A percentile compares a stretch with the other conserved stretches of the same genome.
phyloP scores from a whole-genome alignment of 2,329 filamentous ascomycete species.

The Trichothecium sympodiale region DNA sequence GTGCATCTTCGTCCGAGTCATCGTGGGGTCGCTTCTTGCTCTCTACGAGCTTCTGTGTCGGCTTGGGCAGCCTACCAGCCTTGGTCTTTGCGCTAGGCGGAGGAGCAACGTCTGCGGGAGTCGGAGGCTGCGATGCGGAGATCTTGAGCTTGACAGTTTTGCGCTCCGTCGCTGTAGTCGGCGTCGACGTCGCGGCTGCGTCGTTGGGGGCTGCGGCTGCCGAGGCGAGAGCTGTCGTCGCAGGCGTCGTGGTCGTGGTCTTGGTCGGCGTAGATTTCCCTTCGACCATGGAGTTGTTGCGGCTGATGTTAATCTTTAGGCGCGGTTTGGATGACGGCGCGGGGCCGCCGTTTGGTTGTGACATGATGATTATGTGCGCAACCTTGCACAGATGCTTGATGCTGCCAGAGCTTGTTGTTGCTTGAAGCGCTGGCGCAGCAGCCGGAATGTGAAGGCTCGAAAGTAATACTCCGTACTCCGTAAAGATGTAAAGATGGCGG shows the following conservation, averaged over 20 bases:
- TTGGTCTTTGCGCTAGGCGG: conserved; percentile 39
- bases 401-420: not conserved
- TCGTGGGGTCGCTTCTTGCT: conserved; percentile 52
- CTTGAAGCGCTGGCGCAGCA: not conserved
- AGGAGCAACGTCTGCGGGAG: conserved; percentile 16
- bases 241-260: conserved; percentile 2
- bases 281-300: conserved; percentile 21
- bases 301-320: conserved; percentile 27
- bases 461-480: too few relatives aligned
- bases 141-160: conserved; percentile 30
- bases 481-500: not conserved
- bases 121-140: conserved; percentile 25
- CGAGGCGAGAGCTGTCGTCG: conserved; percentile 5
- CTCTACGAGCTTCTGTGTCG: conserved; percentile 44
- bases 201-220: conserved; percentile 3
- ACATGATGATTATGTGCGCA: conserved; percentile 20
- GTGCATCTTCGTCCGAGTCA: conserved; percentile 37
- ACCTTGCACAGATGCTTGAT: too few relatives aligned
- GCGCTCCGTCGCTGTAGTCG: conserved; percentile 18
- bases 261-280: conserved; percentile 10
- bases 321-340: conserved; percentile 23
- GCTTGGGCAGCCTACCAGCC: conserved; percentile 47
- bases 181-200: conserved; percentile 12
- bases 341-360: conserved; percentile 13
- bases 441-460: too few relatives aligned